Evolutionary conservation across 257 asterid species (phyloP).

Genomic region (Solanum pimpinellifolium): DNA sequence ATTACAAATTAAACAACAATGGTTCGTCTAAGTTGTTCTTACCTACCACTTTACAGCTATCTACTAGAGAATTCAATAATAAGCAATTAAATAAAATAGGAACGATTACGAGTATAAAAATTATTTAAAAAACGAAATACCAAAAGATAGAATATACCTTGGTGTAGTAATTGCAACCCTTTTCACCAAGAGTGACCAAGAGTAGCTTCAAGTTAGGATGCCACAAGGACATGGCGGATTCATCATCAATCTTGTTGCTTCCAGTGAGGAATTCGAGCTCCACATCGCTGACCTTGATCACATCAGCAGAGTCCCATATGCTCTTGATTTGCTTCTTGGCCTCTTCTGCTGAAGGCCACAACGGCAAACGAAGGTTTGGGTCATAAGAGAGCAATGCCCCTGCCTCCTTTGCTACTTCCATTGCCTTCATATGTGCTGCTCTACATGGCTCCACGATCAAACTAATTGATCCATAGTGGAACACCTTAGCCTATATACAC

Average conservation of each 20-base stretch:
- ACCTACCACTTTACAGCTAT: constrained; percentile 3
- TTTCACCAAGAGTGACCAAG: constrained; percentile 82
- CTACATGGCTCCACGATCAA: constrained; percentile 97
- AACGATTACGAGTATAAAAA: not conserved
- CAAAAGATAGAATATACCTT: constrained; percentile 33
- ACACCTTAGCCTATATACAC: constrained; percentile 57
- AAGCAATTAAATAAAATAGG: not conserved
- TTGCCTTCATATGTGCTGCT: constrained; percentile 90
- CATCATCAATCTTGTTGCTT: constrained; percentile 68
- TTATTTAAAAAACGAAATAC: no score
- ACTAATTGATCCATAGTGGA: constrained; percentile 90
- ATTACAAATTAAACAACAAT: not conserved
- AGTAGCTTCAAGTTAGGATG: constrained; percentile 79
- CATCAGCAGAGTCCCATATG: constrained; percentile 81
- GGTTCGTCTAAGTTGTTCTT: not conserved
- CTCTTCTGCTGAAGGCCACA: constrained; percentile 74
- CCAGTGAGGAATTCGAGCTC: constrained; percentile 90
- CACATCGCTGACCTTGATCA: constrained; percentile 84
- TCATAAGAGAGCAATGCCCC: constrained; percentile 93
- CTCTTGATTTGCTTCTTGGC: constrained; percentile 82
- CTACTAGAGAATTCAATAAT: not conserved
- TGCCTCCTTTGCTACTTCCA: constrained; percentile 80
- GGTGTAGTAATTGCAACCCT: constrained; percentile 76
- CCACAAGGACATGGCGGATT: constrained; percentile 76
- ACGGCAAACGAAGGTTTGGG: constrained; percentile 77